Percentiles rank a stretch among this genome's conserved stretches.
Conservation (phyloP, 805 yeast species). For the Candida chilensis region DNA sequence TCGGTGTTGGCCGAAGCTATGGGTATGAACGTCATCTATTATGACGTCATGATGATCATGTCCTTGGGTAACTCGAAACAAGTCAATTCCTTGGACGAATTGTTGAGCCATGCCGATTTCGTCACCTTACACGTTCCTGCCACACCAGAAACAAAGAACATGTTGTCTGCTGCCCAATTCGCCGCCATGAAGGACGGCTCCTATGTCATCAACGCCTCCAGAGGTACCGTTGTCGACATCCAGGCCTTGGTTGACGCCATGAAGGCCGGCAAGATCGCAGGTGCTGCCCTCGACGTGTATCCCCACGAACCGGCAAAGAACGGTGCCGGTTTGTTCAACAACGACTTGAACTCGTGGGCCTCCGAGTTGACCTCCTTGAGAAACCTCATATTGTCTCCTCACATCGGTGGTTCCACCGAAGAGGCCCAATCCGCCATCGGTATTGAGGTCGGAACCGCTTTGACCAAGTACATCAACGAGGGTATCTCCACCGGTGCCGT, state of each 20-base stretch:
- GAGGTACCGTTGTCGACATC: conserved; percentile 96
- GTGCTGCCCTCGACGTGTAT: conserved; percentile 94
- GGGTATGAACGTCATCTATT: conserved; percentile 95
- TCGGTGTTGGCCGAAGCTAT: conserved; percentile 94
- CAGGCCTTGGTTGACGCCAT: conserved; percentile 89
- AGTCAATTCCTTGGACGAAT: conserved; percentile 75
- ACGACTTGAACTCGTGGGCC: conserved; percentile 74
- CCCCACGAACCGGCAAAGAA: conserved; percentile 97
- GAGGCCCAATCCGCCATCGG: conserved; percentile 99
- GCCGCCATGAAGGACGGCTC: conserved; percentile 96
- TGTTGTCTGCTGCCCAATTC: conserved; percentile 84
- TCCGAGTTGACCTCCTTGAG: conserved; percentile 73
- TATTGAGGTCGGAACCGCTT: conserved; percentile 81
- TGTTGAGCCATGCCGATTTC: conserved; percentile 76
- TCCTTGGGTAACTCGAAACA: conserved; percentile 94
- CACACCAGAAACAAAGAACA: conserved; percentile 82
- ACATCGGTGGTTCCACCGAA: conserved; percentile 98
- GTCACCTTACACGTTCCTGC: conserved; percentile 94
- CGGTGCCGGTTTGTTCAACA: conserved; percentile 71
- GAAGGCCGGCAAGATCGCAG: conserved; percentile 90
- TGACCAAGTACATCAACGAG: conserved; percentile 89
- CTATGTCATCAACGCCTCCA: conserved; percentile 88
- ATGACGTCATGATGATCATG: conserved; percentile 91
- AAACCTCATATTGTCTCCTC: conserved; percentile 91
- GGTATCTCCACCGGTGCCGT: conserved; percentile 94